Conservation (phyloP, 257 asterid genomes). For the Eucommia ulmoides region DNA sequence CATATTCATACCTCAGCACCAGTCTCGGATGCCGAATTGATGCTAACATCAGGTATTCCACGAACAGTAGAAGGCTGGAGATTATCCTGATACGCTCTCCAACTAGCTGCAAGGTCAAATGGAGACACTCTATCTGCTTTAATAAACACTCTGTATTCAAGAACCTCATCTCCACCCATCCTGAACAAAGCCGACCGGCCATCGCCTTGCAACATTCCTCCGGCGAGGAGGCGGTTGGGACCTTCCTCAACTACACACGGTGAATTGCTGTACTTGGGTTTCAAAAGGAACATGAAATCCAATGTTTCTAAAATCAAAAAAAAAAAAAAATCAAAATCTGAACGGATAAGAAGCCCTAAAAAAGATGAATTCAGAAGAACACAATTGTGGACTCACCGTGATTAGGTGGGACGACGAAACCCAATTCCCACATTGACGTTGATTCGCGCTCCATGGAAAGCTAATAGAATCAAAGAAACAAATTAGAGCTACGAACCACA, state of each 20-base stretch:
- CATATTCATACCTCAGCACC: slow-evolving; percentile 41
- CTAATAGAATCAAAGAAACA: slow-evolving; percentile 22
- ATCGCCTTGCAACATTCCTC: slow-evolving; percentile 79
- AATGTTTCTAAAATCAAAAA: slow-evolving; percentile 43
- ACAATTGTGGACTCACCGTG: slow-evolving; percentile 29
- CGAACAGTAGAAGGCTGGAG: slow-evolving; percentile 89
- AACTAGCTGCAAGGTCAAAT: slow-evolving; percentile 95
- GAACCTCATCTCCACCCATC: slow-evolving; percentile 44
- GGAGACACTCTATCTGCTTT: slow-evolving; percentile 87
- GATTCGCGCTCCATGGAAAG: slow-evolving; percentile 92
- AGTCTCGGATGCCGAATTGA: slow-evolving; percentile 40
- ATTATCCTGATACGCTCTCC: slow-evolving; percentile 95
- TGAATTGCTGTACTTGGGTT: slow-evolving; percentile 42
- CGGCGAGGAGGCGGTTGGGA: slow-evolving; percentile 56
- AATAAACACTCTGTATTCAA: slow-evolving; percentile 69
- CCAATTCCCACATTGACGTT: slow-evolving; percentile 83
- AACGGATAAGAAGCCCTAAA: neutral
- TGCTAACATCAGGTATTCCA: slow-evolving; percentile 86
- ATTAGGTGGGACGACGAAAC: slow-evolving; percentile 90
- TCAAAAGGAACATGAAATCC: slow-evolving; percentile 90
- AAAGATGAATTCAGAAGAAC: neutral
- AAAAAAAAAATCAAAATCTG: slow-evolving; percentile 9
- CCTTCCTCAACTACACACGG: slow-evolving; percentile 90
- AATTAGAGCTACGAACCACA: neutral
- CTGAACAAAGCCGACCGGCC: slow-evolving; percentile 55